These are phyloP conservation scores for Debaryomycetaceae sp. DNA, from an alignment of 1,139 yeast species.

Conservation along the genomic window DNA sequence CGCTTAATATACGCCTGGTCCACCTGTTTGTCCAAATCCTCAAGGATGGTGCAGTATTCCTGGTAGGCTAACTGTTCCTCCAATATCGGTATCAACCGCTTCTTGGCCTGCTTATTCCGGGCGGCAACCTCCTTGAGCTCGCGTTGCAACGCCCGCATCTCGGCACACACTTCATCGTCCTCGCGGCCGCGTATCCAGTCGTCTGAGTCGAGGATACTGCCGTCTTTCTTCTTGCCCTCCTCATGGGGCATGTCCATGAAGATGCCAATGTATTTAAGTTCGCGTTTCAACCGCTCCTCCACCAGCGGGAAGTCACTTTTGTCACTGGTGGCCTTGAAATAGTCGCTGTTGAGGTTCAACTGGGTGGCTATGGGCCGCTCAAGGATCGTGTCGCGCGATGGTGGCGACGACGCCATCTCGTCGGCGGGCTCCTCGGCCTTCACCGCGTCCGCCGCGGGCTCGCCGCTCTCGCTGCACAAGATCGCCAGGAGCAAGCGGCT, in stretches of 20 bases:
- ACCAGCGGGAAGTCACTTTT: conserved; percentile 65
- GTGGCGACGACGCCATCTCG: conserved; percentile 8
- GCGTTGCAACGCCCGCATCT: conserved; percentile 67
- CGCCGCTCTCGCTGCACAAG: conserved; percentile 45
- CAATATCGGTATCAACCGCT: conserved; percentile 63
- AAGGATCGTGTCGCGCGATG: conserved; percentile 8
- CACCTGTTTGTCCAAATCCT: conserved; percentile 92
- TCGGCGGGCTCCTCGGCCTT: conserved; percentile 14
- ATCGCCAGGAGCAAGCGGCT: conserved; percentile 82
- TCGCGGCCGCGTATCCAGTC: conserved; percentile 78
- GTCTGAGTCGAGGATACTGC: conserved; percentile 54
- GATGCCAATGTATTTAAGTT: conserved; percentile 85
- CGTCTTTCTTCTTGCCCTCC: conserved; percentile 18
- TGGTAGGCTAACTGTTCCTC: conserved; percentile 94
- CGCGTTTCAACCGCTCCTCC: conserved; percentile 84
- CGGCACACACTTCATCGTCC: conserved; percentile 92
- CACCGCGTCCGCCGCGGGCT: conserved; percentile 8
- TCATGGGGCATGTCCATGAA: conserved; percentile 56
- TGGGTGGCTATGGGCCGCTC: conserved; percentile 32
- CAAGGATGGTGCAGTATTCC: conserved; percentile 84
- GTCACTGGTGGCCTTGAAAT: conserved; percentile 30
- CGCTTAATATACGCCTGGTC: conserved; percentile 91
- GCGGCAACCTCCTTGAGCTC: conserved; percentile 60
- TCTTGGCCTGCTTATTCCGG: conserved; percentile 65
- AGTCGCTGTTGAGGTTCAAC: conserved; percentile 30